phyloP scores from a whole-genome alignment of 2,329 filamentous ascomycete species.

The Cytospora schulzeri region DNA sequence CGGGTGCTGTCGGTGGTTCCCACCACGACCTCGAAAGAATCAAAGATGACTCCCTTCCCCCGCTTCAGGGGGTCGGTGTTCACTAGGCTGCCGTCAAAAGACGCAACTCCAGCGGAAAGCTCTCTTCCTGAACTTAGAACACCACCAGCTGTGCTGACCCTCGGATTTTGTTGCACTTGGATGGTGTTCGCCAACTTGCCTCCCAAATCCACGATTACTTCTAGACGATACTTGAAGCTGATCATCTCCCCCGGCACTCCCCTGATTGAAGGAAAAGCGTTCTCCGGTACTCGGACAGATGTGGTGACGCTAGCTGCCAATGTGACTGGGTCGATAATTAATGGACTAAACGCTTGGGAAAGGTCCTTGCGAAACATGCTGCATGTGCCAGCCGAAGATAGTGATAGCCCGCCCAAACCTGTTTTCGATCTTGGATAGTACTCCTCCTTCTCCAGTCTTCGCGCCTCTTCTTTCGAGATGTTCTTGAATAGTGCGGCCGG shows the following conservation, averaged over 20 bases:
- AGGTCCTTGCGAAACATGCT: conserved; percentile 96
- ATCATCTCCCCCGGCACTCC: conserved; percentile 92
- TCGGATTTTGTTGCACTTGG: conserved; percentile 61
- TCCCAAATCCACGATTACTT: conserved; percentile 89
- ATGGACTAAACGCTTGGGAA: conserved; percentile 81
- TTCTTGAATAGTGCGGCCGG: conserved; percentile 51
- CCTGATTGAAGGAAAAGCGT: conserved; percentile 88
- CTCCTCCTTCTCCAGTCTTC: conserved; percentile 75
- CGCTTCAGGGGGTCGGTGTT: conserved; percentile 85
- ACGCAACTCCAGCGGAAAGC: conserved; percentile 34
- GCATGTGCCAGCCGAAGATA: conserved; percentile 82
- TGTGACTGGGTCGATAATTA: conserved; percentile 82
- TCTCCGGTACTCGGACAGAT: conserved; percentile 82
- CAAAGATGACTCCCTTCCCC: conserved; percentile 89
- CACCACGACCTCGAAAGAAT: conserved; percentile 82
- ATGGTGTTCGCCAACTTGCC: conserved; percentile 78
- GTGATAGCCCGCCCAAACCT: conserved; percentile 80
- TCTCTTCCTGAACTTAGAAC: conserved; percentile 27
- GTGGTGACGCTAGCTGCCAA: conserved; percentile 80
- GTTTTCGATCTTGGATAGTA: conserved; percentile 86
- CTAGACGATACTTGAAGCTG: conserved; percentile 89
- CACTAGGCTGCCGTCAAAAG: conserved; percentile 66
- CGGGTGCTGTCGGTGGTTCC: conserved; percentile 79
- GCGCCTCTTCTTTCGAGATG: conserved; percentile 64
- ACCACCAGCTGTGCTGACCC: conserved; percentile 43